Percentiles rank a stretch among this genome's conserved stretches.
phyloP scores from a whole-genome alignment of 192 early-diverging fungal genomes.

The Backusella psychrophila region DNA sequence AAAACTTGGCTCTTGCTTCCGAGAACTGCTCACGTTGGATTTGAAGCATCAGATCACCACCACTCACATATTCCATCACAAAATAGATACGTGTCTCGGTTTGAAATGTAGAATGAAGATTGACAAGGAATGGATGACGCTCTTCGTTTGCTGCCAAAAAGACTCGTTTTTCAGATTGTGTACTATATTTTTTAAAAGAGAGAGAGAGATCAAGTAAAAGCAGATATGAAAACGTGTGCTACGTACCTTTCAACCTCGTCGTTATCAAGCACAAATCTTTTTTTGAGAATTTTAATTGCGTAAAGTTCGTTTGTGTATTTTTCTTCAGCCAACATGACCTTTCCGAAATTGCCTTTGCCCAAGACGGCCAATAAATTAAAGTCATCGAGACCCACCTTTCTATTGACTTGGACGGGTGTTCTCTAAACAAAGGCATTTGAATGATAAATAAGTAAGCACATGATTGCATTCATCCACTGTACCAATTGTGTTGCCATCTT shows the following conservation, averaged over 20 bases:
- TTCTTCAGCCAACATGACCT: conserved; percentile 94
- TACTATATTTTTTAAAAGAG: conserved; percentile 37
- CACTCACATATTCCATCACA: conserved; percentile 98
- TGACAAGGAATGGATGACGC: conserved; percentile 94
- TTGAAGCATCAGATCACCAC: conserved; percentile 98
- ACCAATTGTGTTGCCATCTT: neutral
- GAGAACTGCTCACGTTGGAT: conserved; percentile 92
- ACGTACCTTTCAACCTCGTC: conserved; percentile 86
- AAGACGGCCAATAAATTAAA: conserved; percentile 94
- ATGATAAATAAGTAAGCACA: neutral
- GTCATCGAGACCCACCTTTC: conserved; percentile 84
- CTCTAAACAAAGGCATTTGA: conserved; percentile 7
- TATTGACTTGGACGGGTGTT: conserved; percentile 27
- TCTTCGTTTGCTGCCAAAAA: conserved; percentile 87
- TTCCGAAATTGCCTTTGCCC: conserved; percentile 99
- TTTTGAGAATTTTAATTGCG: conserved; percentile 98
- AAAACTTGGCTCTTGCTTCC: conserved; percentile 85
- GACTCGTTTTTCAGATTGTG: conserved; percentile 93
- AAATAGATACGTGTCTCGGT: conserved; percentile 94
- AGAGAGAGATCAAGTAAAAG: too few species aligned
- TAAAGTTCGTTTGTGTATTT: conserved; percentile 78
- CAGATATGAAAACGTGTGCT: neutral
- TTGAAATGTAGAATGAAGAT: conserved; percentile 96
- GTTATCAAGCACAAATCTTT: conserved; percentile 96
- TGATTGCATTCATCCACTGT: neutral